Conservation (phyloP, 139 green algal species). For the Coccomyxa sp. region DNA sequence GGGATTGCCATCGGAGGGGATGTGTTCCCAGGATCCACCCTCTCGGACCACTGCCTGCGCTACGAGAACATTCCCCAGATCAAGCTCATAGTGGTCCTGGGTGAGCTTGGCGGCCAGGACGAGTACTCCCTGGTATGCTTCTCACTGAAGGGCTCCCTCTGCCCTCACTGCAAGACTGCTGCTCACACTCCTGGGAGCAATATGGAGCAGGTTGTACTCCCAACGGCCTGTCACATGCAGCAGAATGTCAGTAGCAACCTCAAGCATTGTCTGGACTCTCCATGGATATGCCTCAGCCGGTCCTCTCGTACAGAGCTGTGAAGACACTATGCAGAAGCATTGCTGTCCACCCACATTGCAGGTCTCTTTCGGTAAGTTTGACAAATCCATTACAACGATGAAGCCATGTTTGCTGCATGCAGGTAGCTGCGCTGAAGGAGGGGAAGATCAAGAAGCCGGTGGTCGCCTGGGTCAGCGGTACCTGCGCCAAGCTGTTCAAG, state of each 20-base stretch:
- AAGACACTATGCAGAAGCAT: too few species aligned
- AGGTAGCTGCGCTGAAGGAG: slow-evolving; percentile 1
- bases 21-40: slow-evolving; percentile 85
- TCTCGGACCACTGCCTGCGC: slow-evolving; percentile 88
- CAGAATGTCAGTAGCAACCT: too few species aligned
- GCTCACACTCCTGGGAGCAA: too few species aligned
- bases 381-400: background rate
- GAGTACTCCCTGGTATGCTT: slow-evolving; percentile 88
- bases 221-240: too few species aligned
- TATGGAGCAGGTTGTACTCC: too few species aligned
- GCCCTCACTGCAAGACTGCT: too few species aligned
- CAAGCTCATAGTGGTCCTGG: slow-evolving; percentile 96
- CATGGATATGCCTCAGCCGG: too few species aligned
- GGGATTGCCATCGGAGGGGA: slow-evolving; percentile 93
- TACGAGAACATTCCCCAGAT: slow-evolving; percentile 85
- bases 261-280: too few species aligned
- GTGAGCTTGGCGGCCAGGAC: slow-evolving; percentile 85
- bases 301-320: too few species aligned
- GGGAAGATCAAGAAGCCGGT: slow-evolving; percentile 89
- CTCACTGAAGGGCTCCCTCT: too few species aligned
- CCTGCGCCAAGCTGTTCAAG: slow-evolving; percentile 92
- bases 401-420: background rate
- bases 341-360: background rate
- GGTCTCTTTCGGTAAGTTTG: background rate
- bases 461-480: slow-evolving; percentile 86